These are phyloP conservation scores for Komagataella populi DNA, from an alignment of 805 yeast genomes.

Conservation along the genomic window DNA sequence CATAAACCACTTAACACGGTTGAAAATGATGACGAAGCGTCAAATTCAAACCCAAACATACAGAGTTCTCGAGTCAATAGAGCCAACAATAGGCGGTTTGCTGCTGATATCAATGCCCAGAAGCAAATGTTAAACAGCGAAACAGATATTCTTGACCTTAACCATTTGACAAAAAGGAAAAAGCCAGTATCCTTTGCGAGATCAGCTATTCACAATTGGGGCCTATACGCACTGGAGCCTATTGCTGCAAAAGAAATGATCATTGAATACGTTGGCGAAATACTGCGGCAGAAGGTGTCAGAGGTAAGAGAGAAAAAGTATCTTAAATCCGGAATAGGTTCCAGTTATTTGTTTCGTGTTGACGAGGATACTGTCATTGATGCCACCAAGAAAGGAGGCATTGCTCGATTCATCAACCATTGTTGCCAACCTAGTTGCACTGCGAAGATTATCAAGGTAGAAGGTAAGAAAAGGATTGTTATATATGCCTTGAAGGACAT, in stretches of 20 bases:
- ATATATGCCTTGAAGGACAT: constrained; percentile 87
- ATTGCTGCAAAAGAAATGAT: constrained; percentile 96
- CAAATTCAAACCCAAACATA: constrained; percentile 17
- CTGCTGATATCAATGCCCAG: constrained; percentile 78
- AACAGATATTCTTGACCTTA: constrained; percentile 68
- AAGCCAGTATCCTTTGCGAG: constrained; percentile 95
- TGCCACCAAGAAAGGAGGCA: constrained; percentile 95
- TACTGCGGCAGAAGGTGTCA: constrained; percentile 86
- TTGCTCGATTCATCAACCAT: constrained; percentile 93
- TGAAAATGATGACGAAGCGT: constrained; percentile 35
- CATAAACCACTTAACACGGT: constrained; percentile 64
- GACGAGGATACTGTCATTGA: constrained; percentile 93
- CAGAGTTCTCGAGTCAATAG: constrained; percentile 78
- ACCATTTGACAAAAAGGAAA: constrained; percentile 78
- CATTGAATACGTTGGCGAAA: constrained; percentile 94
- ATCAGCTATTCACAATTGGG: constrained; percentile 98
- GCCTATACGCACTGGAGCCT: constrained; percentile 88
- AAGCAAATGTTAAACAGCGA: constrained; percentile 68
- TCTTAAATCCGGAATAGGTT: constrained; percentile 84
- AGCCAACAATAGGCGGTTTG: constrained; percentile 77
- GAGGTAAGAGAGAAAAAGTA: constrained; percentile 84
- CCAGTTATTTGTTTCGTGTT: constrained; percentile 82
- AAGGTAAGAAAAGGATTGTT: constrained; percentile 86
- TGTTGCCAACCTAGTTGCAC: constrained; percentile 97
- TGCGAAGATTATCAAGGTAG: constrained; percentile 91